Percentiles rank a stretch among this genome's conserved stretches.
Evolutionary conservation across 1,284 basidiomycete genomes (phyloP).

Genomic region (Mrakiaceae sp.): DNA sequence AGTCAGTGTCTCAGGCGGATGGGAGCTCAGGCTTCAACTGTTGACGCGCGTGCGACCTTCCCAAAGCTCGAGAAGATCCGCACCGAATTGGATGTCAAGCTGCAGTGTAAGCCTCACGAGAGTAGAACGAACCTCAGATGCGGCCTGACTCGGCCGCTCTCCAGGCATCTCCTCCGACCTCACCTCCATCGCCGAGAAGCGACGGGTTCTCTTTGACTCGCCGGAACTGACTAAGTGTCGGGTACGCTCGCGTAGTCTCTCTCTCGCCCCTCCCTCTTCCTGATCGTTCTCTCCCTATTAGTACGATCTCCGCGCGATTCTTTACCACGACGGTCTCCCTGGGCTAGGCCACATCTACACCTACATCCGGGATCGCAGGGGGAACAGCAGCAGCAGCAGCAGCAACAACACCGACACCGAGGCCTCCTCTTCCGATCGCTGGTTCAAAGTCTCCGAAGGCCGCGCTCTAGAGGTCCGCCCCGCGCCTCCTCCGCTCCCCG

Average conservation of each 20-base stretch:
- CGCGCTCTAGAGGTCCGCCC: constrained; percentile 48
- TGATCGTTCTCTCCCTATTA: constrained; percentile 24
- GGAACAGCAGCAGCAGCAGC: constrained; percentile 20
- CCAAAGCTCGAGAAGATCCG: constrained; percentile 43
- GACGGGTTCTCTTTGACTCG: constrained; percentile 44
- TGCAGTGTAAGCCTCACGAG: constrained; percentile 40
- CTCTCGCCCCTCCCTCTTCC: background rate
- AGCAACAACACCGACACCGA: too few relatives aligned
- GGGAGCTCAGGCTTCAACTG: too few relatives aligned
- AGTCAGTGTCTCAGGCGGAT: too few relatives aligned
- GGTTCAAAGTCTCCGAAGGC: constrained; percentile 70
- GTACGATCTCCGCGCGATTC: constrained; percentile 64
- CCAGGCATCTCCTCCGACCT: constrained; percentile 47
- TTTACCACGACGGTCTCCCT: constrained; percentile 59
- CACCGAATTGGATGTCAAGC: constrained; percentile 42
- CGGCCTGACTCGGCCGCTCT: background rate
- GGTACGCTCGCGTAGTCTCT: constrained; percentile 34
- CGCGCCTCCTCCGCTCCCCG: background rate
- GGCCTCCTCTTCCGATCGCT: constrained; percentile 24
- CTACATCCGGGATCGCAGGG: constrained; percentile 49
- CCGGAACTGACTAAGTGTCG: constrained; percentile 50
- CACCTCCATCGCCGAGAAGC: constrained; percentile 38
- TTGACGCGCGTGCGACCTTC: too few relatives aligned
- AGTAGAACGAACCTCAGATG: background rate
- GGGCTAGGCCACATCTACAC: constrained; percentile 62